A percentile compares a stretch with the other conserved stretches of the same genome.
These are phyloP conservation scores for Linanthus parryae DNA, from an alignment of 148 eudicot species.

Conservation along the genomic window DNA sequence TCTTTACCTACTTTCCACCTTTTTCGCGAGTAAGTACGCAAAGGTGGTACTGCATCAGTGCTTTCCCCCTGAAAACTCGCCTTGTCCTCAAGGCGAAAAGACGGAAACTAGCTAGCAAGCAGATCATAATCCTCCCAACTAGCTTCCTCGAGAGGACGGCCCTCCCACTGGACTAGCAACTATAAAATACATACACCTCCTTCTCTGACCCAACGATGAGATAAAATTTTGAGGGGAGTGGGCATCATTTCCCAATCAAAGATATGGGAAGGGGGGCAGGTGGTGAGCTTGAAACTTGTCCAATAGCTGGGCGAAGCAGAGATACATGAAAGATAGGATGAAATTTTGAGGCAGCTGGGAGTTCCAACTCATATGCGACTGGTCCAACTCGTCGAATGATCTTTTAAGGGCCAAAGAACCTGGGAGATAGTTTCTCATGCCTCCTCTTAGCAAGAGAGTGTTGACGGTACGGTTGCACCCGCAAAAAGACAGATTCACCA, in stretches of 20 bases:
- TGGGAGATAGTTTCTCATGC: neutral
- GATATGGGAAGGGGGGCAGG: neutral
- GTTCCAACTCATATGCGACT: neutral
- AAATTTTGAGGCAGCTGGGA: neutral
- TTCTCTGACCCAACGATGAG: neutral
- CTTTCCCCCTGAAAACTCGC: no score
- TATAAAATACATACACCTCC: neutral
- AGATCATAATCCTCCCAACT: constrained; percentile 6
- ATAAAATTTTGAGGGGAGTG: neutral
- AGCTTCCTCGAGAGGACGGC: neutral
- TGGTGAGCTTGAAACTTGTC: neutral
- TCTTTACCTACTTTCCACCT: no score
- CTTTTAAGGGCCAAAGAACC: constrained; percentile 4
- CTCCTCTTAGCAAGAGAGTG: neutral
- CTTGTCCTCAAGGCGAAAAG: no score
- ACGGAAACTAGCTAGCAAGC: neutral
- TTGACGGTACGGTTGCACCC: neutral
- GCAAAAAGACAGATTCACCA: neutral
- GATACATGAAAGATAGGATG: neutral
- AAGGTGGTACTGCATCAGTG: no score
- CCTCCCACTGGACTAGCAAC: no score
- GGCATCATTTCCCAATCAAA: neutral
- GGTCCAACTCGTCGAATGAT: neutral
- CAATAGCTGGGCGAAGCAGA: neutral
- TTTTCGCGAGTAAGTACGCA: no score